Conservation (phyloP, 1,284 basidiomycete species). For the Ustilago xerochloae region DNA sequence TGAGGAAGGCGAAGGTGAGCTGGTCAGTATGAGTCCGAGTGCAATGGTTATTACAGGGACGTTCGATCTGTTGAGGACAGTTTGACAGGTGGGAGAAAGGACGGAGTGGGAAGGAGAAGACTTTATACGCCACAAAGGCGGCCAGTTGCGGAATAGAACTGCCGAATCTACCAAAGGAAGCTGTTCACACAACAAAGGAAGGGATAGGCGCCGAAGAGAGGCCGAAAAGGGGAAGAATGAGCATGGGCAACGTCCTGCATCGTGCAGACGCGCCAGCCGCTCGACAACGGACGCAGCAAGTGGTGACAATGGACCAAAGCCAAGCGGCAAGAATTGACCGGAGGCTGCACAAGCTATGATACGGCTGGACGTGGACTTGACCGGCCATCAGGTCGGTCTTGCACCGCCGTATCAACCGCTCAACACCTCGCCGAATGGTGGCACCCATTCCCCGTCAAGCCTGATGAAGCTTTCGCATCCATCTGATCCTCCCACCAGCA, state of each 20-base stretch:
- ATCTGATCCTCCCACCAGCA: background rate
- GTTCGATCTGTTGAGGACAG: background rate
- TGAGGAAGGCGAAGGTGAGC: background rate
- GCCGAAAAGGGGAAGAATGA: background rate
- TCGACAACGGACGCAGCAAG: slow-evolving; percentile 1
- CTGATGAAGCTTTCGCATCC: background rate
- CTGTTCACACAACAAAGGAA: background rate
- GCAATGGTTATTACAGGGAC: background rate
- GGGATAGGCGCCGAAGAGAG: background rate
- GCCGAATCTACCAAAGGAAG: background rate
- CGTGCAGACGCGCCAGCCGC: slow-evolving; percentile 23
- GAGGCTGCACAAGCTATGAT: background rate
- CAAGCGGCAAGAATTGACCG: background rate
- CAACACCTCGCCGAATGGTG: slow-evolving; percentile 6
- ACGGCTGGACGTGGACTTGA: slow-evolving; percentile 15
- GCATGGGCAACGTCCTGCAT: background rate
- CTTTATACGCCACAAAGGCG: slow-evolving; percentile 14
- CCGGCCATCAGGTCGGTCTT: slow-evolving; percentile 12
- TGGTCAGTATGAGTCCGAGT: background rate
- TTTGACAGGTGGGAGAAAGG: background rate
- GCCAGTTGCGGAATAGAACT: background rate
- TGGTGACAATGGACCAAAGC: slow-evolving; percentile 1
- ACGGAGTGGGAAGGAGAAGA: slow-evolving; percentile 1
- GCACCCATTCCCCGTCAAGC: slow-evolving; percentile 12
- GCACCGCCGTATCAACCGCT: slow-evolving; percentile 3